Percentiles rank a stretch among this genome's conserved stretches.
phyloP scores from a whole-genome alignment of 129 eudicot genomes.

The sunflower (Helianthus annuus) region DNA sequence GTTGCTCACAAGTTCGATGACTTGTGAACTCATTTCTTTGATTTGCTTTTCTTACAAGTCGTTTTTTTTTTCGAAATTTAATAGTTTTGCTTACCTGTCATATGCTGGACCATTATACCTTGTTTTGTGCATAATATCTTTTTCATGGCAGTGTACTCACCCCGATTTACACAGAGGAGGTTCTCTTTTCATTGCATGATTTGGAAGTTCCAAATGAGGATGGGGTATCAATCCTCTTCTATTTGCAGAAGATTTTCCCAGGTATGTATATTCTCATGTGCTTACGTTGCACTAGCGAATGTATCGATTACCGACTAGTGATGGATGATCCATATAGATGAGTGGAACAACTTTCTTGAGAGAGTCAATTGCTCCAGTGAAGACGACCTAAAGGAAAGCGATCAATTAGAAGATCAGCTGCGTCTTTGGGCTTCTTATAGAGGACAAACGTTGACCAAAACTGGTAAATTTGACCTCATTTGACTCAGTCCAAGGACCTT shows the following conservation, averaged over 20 bases:
- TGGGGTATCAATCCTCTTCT: conserved; percentile 84
- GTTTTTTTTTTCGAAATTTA: neutral
- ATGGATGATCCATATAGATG: conserved; percentile 53
- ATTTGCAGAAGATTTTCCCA: conserved; percentile 90
- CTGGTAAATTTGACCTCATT: conserved; percentile 47
- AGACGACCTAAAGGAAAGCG: conserved; percentile 59
- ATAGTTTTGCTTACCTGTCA: neutral
- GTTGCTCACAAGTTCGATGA: neutral
- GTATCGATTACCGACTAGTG: conserved; percentile 5
- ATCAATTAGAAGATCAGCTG: conserved; percentile 67
- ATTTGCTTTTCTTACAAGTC: neutral
- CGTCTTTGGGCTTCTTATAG: conserved; percentile 94
- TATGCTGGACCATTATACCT: neutral
- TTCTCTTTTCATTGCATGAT: conserved; percentile 77
- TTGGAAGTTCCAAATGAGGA: conserved; percentile 81
- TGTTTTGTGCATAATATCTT: conserved; percentile 7
- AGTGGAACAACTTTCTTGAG: conserved; percentile 90
- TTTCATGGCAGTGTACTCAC: conserved; percentile 63
- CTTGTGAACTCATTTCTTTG: neutral
- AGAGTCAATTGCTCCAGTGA: conserved; percentile 54
- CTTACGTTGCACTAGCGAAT: neutral
- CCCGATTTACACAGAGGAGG: conserved; percentile 85
- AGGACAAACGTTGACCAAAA: conserved; percentile 90
- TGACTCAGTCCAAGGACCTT: neutral
- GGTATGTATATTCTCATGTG: conserved; percentile 47